These are phyloP conservation scores for Starmerella ratchasimensis DNA, from an alignment of 805 yeast species.

Conservation along the genomic window DNA sequence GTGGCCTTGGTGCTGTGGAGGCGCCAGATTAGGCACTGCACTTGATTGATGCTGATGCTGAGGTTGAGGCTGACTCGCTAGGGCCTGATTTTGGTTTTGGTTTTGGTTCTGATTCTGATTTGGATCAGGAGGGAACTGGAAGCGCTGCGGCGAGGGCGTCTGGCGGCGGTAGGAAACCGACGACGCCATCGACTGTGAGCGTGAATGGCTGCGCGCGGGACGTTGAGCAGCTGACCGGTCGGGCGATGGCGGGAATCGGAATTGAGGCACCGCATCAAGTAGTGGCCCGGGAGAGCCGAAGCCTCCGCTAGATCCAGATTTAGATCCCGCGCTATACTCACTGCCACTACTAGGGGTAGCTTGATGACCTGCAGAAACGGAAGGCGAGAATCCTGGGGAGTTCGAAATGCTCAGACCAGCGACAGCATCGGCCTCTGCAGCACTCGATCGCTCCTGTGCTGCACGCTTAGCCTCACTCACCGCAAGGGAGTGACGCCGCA, in stretches of 20 bases:
- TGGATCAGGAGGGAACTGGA: slow-evolving; percentile 15
- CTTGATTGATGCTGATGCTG: not conserved
- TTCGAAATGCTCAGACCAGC: not conserved
- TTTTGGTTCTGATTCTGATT: not conserved
- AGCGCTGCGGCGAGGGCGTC: slow-evolving; percentile 19
- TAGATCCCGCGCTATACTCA: too few species aligned
- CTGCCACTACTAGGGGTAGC: not conserved
- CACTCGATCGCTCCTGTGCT: slow-evolving; percentile 72
- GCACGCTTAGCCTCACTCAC: slow-evolving; percentile 87
- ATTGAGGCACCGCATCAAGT: slow-evolving; percentile 19
- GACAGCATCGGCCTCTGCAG: too few species aligned
- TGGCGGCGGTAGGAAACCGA: slow-evolving; percentile 18
- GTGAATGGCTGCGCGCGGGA: slow-evolving; percentile 9
- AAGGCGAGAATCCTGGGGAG: not conserved
- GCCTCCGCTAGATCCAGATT: too few species aligned
- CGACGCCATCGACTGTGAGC: slow-evolving; percentile 13
- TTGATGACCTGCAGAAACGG: not conserved
- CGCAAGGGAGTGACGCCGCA: slow-evolving; percentile 84
- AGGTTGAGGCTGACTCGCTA: not conserved
- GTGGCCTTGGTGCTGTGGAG: not conserved
- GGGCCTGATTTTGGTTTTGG: not conserved
- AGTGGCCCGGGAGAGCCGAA: too few species aligned
- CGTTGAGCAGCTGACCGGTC: slow-evolving; percentile 4
- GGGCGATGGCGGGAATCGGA: slow-evolving; percentile 43
- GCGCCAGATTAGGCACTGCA: not conserved